Percentiles rank a stretch among this genome's conserved stretches.
phyloP scores from a whole-genome alignment of 2,329 filamentous ascomycete genomes.

The Beauveria rudraprayagi region DNA sequence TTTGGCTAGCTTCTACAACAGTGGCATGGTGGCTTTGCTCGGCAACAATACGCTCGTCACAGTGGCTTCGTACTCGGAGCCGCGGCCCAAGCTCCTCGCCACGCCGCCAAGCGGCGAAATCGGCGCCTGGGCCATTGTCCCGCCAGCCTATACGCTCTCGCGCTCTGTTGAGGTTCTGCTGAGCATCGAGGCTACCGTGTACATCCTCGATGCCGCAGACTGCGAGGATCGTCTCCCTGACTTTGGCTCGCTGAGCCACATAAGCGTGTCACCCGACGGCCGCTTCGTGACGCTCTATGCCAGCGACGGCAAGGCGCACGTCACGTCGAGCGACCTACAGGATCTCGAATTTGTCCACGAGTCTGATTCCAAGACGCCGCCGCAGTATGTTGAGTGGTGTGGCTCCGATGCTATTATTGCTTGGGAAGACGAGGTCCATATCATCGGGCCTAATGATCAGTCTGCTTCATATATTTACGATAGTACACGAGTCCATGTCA shows the following conservation, averaged over 20 bases:
- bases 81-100: constrained; percentile 75
- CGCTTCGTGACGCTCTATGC: constrained; percentile 85
- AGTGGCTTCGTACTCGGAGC: constrained; percentile 86
- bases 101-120: constrained; percentile 69
- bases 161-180: constrained; percentile 88
- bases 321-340: constrained; percentile 93
- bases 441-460: constrained; percentile 77
- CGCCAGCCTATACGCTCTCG: constrained; percentile 81
- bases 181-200: constrained; percentile 76
- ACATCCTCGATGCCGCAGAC: constrained; percentile 79
- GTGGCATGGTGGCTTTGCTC: constrained; percentile 86
- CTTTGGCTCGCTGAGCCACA: constrained; percentile 85
- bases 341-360: constrained; percentile 87
- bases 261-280: constrained; percentile 85
- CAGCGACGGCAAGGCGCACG: constrained; percentile 74
- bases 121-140: constrained; percentile 81
- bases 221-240: constrained; percentile 87
- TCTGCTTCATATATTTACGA: constrained; percentile 81
- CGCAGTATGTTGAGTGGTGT: constrained; percentile 90
- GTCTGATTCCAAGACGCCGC: constrained; percentile 74
- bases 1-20: constrained; percentile 61
- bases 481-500: constrained; percentile 75
- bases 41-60: constrained; percentile 80
- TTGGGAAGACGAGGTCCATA: constrained; percentile 95
- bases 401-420: constrained; percentile 91